phyloP scores from a whole-genome alignment of 2,329 filamentous ascomycete species.

The Sporothrix sp. region DNA sequence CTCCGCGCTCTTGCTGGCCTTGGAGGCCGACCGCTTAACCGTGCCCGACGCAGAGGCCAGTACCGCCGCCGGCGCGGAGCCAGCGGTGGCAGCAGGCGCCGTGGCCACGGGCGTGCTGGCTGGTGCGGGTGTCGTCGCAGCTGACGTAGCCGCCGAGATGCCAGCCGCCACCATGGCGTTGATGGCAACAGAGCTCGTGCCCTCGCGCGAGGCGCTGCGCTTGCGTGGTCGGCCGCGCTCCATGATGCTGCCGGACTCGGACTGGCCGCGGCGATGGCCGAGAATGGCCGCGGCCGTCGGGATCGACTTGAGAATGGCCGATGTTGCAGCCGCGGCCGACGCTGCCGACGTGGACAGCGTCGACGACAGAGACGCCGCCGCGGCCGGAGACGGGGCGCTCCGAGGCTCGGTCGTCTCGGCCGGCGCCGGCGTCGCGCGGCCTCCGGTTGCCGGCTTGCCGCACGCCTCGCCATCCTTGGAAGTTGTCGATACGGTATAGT shows the following conservation, averaged over 20 bases:
- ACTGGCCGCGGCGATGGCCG: slow-evolving; percentile 43
- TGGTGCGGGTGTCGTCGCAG: slow-evolving; percentile 21
- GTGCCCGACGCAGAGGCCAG: neutral
- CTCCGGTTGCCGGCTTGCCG: neutral
- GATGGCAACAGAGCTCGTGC: slow-evolving; percentile 3
- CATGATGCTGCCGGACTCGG: slow-evolving; percentile 50
- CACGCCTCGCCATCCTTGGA: slow-evolving; percentile 23
- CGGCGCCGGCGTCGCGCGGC: slow-evolving; percentile 4
- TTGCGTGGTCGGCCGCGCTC: slow-evolving; percentile 53
- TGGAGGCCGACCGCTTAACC: slow-evolving; percentile 31
- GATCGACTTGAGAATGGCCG: slow-evolving; percentile 24
- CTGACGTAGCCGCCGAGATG: neutral
- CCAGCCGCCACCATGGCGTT: slow-evolving; percentile 4
- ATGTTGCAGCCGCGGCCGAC: neutral
- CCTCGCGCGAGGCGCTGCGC: slow-evolving; percentile 27
- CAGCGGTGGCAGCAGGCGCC: neutral
- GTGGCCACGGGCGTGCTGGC: neutral
- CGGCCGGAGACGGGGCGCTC: neutral
- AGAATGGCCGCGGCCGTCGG: slow-evolving; percentile 18
- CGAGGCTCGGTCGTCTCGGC: neutral
- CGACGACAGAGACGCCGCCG: neutral
- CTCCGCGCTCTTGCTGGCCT: slow-evolving; percentile 41
- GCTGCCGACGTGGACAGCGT: neutral
- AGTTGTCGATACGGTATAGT: slow-evolving; percentile 17
- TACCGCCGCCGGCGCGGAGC: neutral